Evolutionary conservation across 2,329 filamentous ascomycete genomes (phyloP), one percentile per base, ranked within the genome.

Genomic region (Graphiopsis chlorocephala): DNA sequence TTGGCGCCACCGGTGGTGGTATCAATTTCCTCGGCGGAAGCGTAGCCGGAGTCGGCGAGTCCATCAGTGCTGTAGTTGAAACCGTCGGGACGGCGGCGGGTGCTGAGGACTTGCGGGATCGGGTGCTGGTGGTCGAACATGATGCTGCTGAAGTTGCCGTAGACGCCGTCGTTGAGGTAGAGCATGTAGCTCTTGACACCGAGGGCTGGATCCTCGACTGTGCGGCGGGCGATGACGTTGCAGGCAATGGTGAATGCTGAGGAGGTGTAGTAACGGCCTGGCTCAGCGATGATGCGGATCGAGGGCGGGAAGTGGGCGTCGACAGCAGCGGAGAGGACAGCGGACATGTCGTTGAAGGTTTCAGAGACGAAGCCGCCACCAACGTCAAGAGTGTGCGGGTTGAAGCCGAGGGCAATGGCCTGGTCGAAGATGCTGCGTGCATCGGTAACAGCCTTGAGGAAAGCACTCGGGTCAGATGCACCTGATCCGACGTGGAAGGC

Each of bases 111-210:
- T 79, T 90, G 91, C 64, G 94, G 92, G 53, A 90, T 80, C 1
- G 95, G 95, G 73, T 96, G 86, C 84, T 99, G 95, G 79, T 98
- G 95, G 75, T 98, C 95, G 77, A 97, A 99, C 83, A 98, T 97
- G 84, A 98, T 98, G 86, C 93, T 96, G 70, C 92, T 96, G 76
- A 99, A 98, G 82, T 98, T 98, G 74, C 95, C 95, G 75, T 99
- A 99, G 62, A 98, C 90, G 29, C 95, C 95, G 72, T 99, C 95
- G 76, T 99, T 99, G 77, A 98, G 83, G 78, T 99, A 99, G 55
- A 97, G 82, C 95, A 98, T 99, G 84, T 96, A 97, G 70, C 89
- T 91, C 67, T 87, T 88, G 67, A 85, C 83, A 59, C 83, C 83
- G 31, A 67, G 66, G 42, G 63, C 12, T 4, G 90, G 87, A 74